Evolutionary conservation across 768 basidiomycete species (phyloP).

Genomic region (Suillus subalutaceus): DNA sequence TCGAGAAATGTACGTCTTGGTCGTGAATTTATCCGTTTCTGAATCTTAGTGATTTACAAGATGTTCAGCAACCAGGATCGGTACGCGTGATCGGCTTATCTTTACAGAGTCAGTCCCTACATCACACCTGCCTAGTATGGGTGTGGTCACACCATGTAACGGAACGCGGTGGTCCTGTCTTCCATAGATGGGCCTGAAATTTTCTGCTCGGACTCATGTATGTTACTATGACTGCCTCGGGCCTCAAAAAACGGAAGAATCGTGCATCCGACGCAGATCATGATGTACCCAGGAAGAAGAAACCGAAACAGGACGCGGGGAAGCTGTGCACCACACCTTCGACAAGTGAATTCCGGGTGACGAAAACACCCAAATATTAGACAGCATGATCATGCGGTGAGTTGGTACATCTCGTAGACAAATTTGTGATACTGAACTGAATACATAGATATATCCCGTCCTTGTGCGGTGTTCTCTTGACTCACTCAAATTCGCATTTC

Average conservation of each 20-base stretch:
- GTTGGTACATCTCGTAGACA: constrained; percentile 18
- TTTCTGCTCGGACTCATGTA: neutral
- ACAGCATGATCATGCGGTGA: constrained; percentile 95
- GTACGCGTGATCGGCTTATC: too few species aligned
- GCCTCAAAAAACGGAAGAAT: constrained; percentile 45
- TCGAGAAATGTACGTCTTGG: too few species aligned
- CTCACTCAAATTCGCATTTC: constrained; percentile 81
- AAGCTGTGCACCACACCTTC: constrained; percentile 36
- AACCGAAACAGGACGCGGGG: constrained; percentile 34
- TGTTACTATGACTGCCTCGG: neutral
- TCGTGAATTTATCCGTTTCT: too few species aligned
- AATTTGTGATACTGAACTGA: neutral
- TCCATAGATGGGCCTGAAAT: neutral
- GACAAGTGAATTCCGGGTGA: constrained; percentile 57
- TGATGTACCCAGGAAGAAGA: constrained; percentile 39
- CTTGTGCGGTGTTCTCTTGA: constrained; percentile 83
- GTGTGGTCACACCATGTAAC: neutral
- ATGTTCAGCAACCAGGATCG: too few species aligned
- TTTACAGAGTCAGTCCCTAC: too few species aligned
- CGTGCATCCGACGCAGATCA: constrained; percentile 24
- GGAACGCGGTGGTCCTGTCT: neutral
- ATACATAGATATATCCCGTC: constrained; percentile 78
- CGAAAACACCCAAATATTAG: constrained; percentile 81
- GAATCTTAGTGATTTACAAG: too few species aligned
- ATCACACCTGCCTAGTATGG: neutral